These are phyloP conservation scores for Priceomyces castillae DNA, from an alignment of 805 yeast genomes.

Conservation along the genomic window DNA sequence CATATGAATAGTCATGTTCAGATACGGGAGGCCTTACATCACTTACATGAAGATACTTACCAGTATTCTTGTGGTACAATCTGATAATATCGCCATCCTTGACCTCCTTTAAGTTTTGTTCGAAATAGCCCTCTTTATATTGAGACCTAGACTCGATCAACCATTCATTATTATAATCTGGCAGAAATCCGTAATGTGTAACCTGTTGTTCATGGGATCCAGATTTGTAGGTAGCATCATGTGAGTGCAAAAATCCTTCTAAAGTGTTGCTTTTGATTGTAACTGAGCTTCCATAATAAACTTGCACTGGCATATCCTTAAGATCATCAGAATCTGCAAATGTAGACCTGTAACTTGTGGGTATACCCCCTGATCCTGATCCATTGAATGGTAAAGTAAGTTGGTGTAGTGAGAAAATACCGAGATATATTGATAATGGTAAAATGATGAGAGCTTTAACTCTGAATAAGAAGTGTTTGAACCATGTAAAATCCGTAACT, in stretches of 20 bases:
- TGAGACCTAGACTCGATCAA: constrained; percentile 48
- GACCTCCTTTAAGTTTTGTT: constrained; percentile 32
- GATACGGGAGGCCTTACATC: constrained; percentile 82
- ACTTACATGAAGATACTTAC: constrained; percentile 65
- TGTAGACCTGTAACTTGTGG: constrained; percentile 65
- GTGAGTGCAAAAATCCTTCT: constrained; percentile 83
- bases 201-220: constrained; percentile 81
- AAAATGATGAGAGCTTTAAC: constrained; percentile 43
- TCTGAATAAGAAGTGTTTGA: constrained; percentile 41
- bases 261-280: constrained; percentile 65
- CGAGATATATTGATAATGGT: constrained; percentile 58
- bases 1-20: constrained; percentile 86
- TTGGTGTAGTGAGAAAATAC: constrained; percentile 59
- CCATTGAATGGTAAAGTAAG: constrained; percentile 46
- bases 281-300: constrained; percentile 69
- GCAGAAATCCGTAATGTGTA: constrained; percentile 60
- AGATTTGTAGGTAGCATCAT: constrained; percentile 55
- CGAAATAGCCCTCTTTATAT: constrained; percentile 39
- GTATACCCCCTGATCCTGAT: constrained; percentile 58
- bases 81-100: constrained; percentile 57
- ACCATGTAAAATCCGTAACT: constrained; percentile 36
- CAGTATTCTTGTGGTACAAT: constrained; percentile 68
- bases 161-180: constrained; percentile 71
- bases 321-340: constrained; percentile 42
- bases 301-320: constrained; percentile 52